Base-by-base conservation (phyloP, 306 rosid species). In the Quercus wislizeni region DNA sequence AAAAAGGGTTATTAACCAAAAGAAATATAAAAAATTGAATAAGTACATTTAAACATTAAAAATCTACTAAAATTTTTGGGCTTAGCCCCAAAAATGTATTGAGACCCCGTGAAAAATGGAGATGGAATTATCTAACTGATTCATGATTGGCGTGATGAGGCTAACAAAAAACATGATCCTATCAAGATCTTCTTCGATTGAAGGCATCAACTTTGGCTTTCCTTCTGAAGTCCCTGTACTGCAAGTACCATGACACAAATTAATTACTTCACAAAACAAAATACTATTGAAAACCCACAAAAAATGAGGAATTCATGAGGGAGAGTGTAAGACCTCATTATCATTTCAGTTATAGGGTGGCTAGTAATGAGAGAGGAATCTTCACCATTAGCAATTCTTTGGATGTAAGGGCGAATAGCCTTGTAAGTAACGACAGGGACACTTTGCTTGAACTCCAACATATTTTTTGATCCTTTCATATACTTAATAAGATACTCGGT, bases 221-320 rank as follows among this genome's bases (percentile, higher is more conserved):
- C 97, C 97, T 17, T 76, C 92, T 65, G 98, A 94, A 55, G 98
- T 92, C 81, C 98, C 98, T 51, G 98, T 92, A 82, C 98, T 94
- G 94, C 89, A 86, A 76, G 54, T 69, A 4, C 51, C 83, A 63
- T 71, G 78, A 62, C 72, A 74, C 71, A 15, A 46, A 63, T 74
- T 49, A 57, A 56, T 56, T n/a, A 9, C 15, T 4, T 4, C 14
- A 28, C 25, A 63, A 28, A 14, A 2, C 20, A 71, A 19, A 38
- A 6, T 28, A n/a, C 21, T n/a, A 77, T 27, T 6, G 69, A 71
- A 74, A 46, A 46, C 52, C 4, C 52, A 11, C 52, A 63, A 12
- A 51, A 3, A 13, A 2, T 0, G 15, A 43, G 17, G 8, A 13
- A 18, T 38, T 19, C 18, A 8, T 49, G 43, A 57, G 70, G 61